Conservation (phyloP, 208 protist species). For the Acanthamoeba rhysodes region DNA sequence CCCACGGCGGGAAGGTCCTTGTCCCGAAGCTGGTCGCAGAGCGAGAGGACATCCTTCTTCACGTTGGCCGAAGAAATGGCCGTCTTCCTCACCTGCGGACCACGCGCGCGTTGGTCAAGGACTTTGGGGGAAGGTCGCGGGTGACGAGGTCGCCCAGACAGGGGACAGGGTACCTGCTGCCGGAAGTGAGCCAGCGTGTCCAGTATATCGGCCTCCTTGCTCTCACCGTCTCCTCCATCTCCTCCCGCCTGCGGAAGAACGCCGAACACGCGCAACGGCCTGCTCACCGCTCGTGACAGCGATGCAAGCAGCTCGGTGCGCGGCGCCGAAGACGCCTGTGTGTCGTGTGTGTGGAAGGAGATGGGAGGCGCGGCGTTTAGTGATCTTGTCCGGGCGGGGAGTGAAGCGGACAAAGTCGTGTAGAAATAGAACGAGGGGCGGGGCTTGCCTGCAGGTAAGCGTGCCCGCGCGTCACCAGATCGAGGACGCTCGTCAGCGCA, state of each 20-base stretch:
- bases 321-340: neutral
- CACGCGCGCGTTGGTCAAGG: no score
- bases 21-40: constrained; percentile 58
- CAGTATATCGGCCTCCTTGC: neutral
- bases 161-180: neutral
- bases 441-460: constrained; percentile 20
- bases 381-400: no score
- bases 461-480: neutral
- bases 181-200: neutral
- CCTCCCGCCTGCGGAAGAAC: neutral
- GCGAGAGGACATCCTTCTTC: constrained; percentile 32
- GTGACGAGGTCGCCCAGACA: no score
- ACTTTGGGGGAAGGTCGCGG: neutral
- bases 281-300: constrained; percentile 12
- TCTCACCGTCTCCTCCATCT: neutral
- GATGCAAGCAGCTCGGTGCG: neutral
- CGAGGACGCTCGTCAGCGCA: neutral
- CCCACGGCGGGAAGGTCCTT: constrained; percentile 19
- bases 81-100: constrained; percentile 21
- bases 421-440: no score
- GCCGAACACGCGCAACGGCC: constrained; percentile 41
- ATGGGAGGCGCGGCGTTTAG: no score
- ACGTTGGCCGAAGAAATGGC: neutral
- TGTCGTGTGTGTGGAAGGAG: neutral
- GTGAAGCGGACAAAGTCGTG: no score